Percentiles rank a stretch among this genome's conserved stretches.
These are phyloP conservation scores for Jacaranda copaia DNA, from an alignment of 257 asterid species.

Conservation along the genomic window DNA sequence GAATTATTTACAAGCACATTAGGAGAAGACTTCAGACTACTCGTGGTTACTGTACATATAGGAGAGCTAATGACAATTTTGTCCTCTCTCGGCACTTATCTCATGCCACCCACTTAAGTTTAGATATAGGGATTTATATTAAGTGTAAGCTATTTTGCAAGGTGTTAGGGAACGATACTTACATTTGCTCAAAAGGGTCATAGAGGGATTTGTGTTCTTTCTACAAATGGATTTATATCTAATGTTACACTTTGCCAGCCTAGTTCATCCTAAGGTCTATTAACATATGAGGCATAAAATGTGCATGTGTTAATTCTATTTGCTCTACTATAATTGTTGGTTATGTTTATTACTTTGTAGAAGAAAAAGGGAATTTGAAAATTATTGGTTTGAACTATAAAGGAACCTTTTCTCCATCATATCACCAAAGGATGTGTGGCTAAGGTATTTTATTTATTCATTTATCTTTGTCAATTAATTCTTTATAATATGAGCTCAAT, in stretches of 20 bases:
- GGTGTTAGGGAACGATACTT: slow-evolving; percentile 85
- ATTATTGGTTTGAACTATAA: slow-evolving; percentile 49
- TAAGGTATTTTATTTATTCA: slow-evolving; percentile 62
- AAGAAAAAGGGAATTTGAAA: too few species aligned
- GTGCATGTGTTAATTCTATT: not conserved
- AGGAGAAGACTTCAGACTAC: slow-evolving; percentile 85
- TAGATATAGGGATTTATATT: not conserved
- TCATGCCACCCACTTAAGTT: too few species aligned
- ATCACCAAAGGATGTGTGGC: slow-evolving; percentile 81
- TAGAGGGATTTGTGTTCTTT: slow-evolving; percentile 83
- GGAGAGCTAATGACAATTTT: slow-evolving; percentile 70
- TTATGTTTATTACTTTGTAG: not conserved
- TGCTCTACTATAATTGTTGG: not conserved
- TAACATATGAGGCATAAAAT: slow-evolving; percentile 81
- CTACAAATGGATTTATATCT: slow-evolving; percentile 90
- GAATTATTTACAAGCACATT: slow-evolving; percentile 82
- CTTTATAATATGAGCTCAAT: slow-evolving; percentile 27
- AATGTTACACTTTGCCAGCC: slow-evolving; percentile 94
- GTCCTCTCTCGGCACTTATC: not conserved
- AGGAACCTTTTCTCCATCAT: slow-evolving; percentile 91
- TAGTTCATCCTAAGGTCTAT: slow-evolving; percentile 83
- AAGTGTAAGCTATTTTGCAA: slow-evolving; percentile 42
- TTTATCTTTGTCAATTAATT: slow-evolving; percentile 13
- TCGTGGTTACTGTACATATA: slow-evolving; percentile 74
- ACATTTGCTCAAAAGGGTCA: slow-evolving; percentile 81